phyloP scores from a whole-genome alignment of 169 alveolate species.

The Babesia ovis region DNA sequence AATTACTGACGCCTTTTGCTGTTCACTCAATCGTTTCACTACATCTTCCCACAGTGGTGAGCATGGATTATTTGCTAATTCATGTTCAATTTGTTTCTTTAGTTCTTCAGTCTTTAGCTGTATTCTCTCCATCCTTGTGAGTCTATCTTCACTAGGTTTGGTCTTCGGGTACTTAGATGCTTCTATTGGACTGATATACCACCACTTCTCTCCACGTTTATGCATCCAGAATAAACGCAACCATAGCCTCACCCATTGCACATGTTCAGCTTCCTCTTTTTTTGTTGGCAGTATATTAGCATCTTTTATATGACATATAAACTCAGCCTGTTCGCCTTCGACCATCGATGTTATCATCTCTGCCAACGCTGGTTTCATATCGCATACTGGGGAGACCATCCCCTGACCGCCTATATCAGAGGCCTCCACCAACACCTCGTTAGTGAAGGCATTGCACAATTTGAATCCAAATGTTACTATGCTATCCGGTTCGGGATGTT shows the following conservation, averaged over 20 bases:
- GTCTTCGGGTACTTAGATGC: conserved; percentile 33
- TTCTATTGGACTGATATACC: conserved; percentile 66
- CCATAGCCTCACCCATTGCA: conserved; percentile 65
- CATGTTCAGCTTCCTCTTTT: conserved; percentile 4
- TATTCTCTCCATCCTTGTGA: conserved; percentile 32
- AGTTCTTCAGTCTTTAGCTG: conserved; percentile 49
- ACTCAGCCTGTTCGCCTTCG: conserved; percentile 65
- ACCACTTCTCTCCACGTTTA: conserved; percentile 57
- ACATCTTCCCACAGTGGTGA: conserved; percentile 68
- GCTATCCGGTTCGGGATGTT: conserved; percentile 28
- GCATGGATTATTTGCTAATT: conserved; percentile 51
- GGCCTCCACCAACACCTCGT: conserved; percentile 8
- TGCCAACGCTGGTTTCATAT: conserved; percentile 8
- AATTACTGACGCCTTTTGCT: conserved; percentile 62
- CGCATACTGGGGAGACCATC: conserved; percentile 36
- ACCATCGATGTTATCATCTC: conserved; percentile 47
- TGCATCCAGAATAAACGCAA: conserved; percentile 28
- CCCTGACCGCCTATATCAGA: conserved; percentile 39
- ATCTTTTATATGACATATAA: conserved; percentile 40
- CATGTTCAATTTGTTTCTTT: conserved; percentile 50
- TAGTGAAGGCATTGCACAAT: conserved; percentile 42
- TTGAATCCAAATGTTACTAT: conserved; percentile 49
- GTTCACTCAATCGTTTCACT: conserved; percentile 31
- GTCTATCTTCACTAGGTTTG: neutral
- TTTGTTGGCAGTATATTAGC: conserved; percentile 7